Evolutionary conservation across 345 rosid species (phyloP), one percentile per base, ranked within the genome.

Genomic region (Excoecaria cochinchinensis): DNA sequence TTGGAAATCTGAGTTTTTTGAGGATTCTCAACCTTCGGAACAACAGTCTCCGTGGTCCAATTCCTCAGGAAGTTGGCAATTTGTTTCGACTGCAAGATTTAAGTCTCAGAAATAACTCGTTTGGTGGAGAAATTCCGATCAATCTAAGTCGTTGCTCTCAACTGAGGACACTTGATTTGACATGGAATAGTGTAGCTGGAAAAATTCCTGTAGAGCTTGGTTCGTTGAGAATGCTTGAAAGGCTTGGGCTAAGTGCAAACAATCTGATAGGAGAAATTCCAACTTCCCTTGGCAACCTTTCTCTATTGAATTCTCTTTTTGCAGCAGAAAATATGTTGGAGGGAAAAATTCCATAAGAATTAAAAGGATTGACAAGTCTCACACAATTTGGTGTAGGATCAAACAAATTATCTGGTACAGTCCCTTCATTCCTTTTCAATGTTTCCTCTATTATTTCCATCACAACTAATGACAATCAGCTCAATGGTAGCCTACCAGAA

Each of bases 351-450:
- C 31, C 31, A 31, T 31, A 31, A 8, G 52, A 64, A n/a, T 50
- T 77, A 3, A 55, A 65, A 71, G 48, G 47, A 16, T 40, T 77
- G 8, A 57, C 22, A 36, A 44, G 46, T 14, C 16, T 77, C 10
- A 0, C 1, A 24, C 0, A 0, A 0, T 63, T 78, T 6, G 5
- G 8, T 71, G 50, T 56, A 1, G 64, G 19, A 9, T 16, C 0
- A 0, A 81, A 81, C 25, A 0, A 8, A 19, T 57, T 77, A 5
- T 70, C 75, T 3, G 81, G 84, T 58, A 67, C 9, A 11, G 4
- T 77, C n/a, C 81, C 81, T 16, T 66, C 58, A 39, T 70, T 76
- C 5, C 16, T 81, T 51, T 77, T 53, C 73, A 77, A 74, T 52
- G 25, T 77, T 1, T 74, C 84, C 4, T 74, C 71, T 5, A 4